Conservation (phyloP, 75 land plant species). For the Chamaecyparis obtusa region DNA sequence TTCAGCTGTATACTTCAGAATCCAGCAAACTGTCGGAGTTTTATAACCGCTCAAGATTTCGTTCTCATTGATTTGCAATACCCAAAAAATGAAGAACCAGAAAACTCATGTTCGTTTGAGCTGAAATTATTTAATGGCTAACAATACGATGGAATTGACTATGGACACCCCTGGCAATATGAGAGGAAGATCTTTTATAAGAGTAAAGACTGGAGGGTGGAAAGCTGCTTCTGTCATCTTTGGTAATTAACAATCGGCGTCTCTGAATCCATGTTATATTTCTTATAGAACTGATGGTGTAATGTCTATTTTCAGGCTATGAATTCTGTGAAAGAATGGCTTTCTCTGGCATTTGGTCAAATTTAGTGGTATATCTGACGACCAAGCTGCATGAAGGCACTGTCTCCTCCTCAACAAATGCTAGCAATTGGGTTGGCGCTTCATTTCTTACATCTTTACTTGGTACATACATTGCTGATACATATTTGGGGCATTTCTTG, state of each 20-base stretch:
- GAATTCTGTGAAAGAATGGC: conserved; percentile 79
- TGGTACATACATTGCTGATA: conserved; percentile 33
- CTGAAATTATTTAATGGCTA: neutral
- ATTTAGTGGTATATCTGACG: conserved; percentile 68
- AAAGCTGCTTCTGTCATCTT: conserved; percentile 14
- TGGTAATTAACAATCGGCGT: conserved; percentile 5
- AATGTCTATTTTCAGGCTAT: conserved; percentile 32
- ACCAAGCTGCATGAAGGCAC: conserved; percentile 65
- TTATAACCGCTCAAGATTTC: no score
- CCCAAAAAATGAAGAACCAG: no score
- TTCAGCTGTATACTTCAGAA: no score
- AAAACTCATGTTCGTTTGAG: no score
- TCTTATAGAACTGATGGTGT: neutral
- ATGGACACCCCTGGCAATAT: conserved; percentile 1
- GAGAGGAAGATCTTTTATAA: conserved; percentile 16
- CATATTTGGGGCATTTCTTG: conserved; percentile 29
- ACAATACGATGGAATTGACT: neutral
- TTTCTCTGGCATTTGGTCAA: conserved; percentile 64
- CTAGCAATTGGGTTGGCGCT: conserved; percentile 36
- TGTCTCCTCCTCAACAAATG: conserved; percentile 22
- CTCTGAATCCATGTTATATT: neutral
- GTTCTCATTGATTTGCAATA: no score
- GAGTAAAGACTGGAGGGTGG: conserved; percentile 30
- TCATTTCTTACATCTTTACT: conserved; percentile 32
- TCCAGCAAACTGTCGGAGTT: no score